phyloP scores from a whole-genome alignment of 164 flowering plant species.

The Tinospora cordifolia region DNA sequence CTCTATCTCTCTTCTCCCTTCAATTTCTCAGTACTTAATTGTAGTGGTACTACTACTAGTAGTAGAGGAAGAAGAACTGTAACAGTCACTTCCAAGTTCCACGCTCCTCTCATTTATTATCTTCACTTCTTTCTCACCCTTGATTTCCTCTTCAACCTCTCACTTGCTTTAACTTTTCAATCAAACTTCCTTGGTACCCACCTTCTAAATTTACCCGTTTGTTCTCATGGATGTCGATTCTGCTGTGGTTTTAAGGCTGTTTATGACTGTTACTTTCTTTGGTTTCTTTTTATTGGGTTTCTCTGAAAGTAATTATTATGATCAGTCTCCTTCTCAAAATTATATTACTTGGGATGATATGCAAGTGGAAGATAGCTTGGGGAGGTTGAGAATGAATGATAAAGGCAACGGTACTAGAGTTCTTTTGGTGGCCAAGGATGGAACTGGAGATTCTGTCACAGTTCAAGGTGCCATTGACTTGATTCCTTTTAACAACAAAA shows the following conservation, averaged over 20 bases:
- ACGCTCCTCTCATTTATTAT: constrained; percentile 27
- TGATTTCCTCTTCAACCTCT: background rate
- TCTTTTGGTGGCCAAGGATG: constrained; percentile 61
- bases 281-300: constrained; percentile 7
- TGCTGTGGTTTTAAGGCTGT: background rate
- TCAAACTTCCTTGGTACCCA: background rate
- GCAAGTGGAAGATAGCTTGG: constrained; percentile 12
- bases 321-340: background rate
- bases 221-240: constrained; percentile 5
- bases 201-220: background rate
- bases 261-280: constrained; percentile 11
- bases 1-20: background rate
- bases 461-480: constrained; percentile 83
- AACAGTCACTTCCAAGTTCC: no score
- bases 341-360: constrained; percentile 68
- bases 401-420: constrained; percentile 20
- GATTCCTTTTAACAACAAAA: constrained; percentile 45
- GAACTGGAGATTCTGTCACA: constrained; percentile 51
- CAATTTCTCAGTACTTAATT: no score
- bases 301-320: background rate
- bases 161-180: background rate
- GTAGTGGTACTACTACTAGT: background rate
- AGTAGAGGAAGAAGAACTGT: no score
- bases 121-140: constrained; percentile 17
- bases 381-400: constrained; percentile 10